phyloP scores from a whole-genome alignment of 1,139 yeast species.

The Kazachstania sp. region DNA sequence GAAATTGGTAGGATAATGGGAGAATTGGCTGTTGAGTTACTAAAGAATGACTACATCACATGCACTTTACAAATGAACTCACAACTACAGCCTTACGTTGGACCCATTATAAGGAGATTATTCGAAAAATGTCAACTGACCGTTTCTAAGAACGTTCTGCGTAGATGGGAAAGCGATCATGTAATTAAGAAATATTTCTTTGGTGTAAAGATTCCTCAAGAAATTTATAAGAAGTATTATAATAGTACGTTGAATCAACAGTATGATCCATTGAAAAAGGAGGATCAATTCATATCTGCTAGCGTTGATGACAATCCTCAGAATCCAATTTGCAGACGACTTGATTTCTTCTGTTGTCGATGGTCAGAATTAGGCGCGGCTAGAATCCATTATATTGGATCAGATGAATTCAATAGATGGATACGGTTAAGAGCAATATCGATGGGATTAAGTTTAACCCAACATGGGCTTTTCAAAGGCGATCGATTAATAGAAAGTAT shows the following conservation, averaged over 20 bases:
- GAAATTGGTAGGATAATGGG: slow-evolving; percentile 30
- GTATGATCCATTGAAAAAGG: slow-evolving; percentile 7
- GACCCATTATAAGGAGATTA: slow-evolving; percentile 9
- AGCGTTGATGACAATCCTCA: slow-evolving; percentile 14
- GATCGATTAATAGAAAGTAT: slow-evolving; percentile 37
- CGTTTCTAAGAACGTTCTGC: slow-evolving; percentile 2
- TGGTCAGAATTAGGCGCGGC: slow-evolving; percentile 47
- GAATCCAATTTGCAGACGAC: slow-evolving; percentile 38
- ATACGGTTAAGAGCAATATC: slow-evolving; percentile 40
- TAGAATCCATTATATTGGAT: slow-evolving; percentile 51
- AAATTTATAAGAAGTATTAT: slow-evolving; percentile 10
- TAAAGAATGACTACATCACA: slow-evolving; percentile 25
- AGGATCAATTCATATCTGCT: slow-evolving; percentile 20
- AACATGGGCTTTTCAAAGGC: slow-evolving; percentile 41
- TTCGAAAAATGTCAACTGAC: slow-evolving; percentile 9
- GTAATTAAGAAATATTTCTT: slow-evolving; percentile 30
- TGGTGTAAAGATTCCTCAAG: slow-evolving; percentile 25
- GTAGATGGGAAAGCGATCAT: slow-evolving; percentile 8
- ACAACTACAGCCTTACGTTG: slow-evolving; percentile 12
- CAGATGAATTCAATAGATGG: slow-evolving; percentile 46
- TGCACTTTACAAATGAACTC: slow-evolving; percentile 24
- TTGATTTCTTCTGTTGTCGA: slow-evolving; percentile 48
- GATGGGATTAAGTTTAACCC: slow-evolving; percentile 40
- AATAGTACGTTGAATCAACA: slow-evolving; percentile 5
- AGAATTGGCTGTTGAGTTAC: slow-evolving; percentile 25